Percentiles rank a stretch among this genome's conserved stretches.
Evolutionary conservation across 768 basidiomycete genomes (phyloP).

Genomic region (Amanita molliuscula): DNA sequence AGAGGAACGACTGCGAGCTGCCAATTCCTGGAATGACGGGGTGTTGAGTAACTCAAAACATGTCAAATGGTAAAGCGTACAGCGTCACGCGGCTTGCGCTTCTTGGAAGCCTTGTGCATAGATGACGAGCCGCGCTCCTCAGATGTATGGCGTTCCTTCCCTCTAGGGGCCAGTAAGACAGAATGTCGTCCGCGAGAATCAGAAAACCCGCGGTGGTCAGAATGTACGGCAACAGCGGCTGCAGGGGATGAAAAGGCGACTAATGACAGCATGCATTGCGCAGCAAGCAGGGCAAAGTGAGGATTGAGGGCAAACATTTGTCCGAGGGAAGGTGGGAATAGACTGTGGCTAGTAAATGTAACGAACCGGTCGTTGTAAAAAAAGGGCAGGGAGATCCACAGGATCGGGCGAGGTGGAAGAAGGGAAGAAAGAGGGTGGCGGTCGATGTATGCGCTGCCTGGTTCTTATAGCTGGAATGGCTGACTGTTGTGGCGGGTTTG

Average conservation of each 20-base stretch:
- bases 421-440: constrained; percentile 3
- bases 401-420: constrained; percentile 1
- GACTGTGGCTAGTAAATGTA: constrained; percentile 1
- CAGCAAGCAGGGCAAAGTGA: constrained; percentile 4
- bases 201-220: not conserved
- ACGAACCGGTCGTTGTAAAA: constrained; percentile 7
- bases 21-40: not conserved
- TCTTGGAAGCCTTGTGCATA: not conserved
- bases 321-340: not conserved
- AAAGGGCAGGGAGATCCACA: constrained; percentile 2
- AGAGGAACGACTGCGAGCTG: not conserved
- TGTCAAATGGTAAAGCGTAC: not conserved
- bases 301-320: constrained; percentile 5
- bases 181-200: not conserved
- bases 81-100: not conserved
- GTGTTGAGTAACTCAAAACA: not conserved
- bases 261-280: constrained; percentile 1
- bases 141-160: not conserved
- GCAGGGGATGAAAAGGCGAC: not conserved
- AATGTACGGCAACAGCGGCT: constrained; percentile 2
- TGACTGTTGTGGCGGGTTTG: constrained; percentile 7
- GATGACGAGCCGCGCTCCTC: not conserved
- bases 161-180: not conserved
- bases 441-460: not conserved
- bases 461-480: constrained; percentile 4